Evolutionary conservation across 176 grass and related monocot species (phyloP).

Genomic region (Hsuehochloa calcarea): DNA sequence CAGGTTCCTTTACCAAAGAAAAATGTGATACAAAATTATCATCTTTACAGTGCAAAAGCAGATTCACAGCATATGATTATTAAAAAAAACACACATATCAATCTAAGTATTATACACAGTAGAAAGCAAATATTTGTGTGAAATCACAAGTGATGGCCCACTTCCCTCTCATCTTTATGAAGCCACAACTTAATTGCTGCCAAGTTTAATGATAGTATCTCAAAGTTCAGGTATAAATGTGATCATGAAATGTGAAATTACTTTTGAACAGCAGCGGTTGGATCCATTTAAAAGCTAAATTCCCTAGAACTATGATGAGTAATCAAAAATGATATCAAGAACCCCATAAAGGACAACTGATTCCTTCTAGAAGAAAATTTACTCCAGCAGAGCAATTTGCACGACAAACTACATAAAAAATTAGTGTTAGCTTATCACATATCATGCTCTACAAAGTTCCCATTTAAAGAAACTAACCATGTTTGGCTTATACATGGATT

Average conservation of each 20-base stretch:
- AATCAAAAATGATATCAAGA: neutral
- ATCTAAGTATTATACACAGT: neutral
- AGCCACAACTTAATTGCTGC: neutral
- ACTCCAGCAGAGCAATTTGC: neutral
- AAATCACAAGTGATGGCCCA: neutral
- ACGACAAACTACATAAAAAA: neutral
- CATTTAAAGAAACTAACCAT: slow-evolving; percentile 62
- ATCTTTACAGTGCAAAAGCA: neutral
- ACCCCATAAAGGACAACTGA: neutral
- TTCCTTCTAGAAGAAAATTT: neutral
- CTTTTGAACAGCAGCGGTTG: neutral
- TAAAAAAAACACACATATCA: neutral
- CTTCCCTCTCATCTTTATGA: neutral
- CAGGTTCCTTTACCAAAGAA: slow-evolving; percentile 63
- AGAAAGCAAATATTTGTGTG: neutral
- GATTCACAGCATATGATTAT: neutral
- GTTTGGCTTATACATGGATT: slow-evolving; percentile 96
- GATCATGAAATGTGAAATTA: neutral
- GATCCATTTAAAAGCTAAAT: neutral
- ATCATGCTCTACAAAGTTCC: neutral
- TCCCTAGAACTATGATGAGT: neutral
- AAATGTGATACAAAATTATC: slow-evolving; percentile 5
- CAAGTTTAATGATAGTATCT: neutral
- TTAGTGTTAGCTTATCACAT: neutral
- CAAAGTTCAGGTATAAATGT: neutral